Evolutionary conservation across 345 rosid genomes (phyloP), one percentile per base, ranked within the genome.

Genomic region (Pugionium cornutum): DNA sequence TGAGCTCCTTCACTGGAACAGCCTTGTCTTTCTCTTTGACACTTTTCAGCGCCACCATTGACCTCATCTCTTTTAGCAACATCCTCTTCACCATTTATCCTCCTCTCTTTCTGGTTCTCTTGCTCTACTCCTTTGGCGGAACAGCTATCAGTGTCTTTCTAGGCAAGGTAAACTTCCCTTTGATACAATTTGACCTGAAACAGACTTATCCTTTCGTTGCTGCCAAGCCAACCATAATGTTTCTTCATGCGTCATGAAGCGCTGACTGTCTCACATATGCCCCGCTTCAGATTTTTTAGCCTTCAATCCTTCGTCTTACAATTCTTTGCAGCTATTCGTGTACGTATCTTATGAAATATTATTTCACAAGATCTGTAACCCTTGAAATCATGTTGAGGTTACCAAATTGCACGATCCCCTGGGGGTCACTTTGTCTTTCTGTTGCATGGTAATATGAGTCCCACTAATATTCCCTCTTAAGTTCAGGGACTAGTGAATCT

Each of bases 21-120:
- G 91, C 97, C 29, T 85, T 92, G 63, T 76, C 97, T 51, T 92
- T 92, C 87, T 88, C 98, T 9, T 73, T 89, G 81, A 78, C 83
- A 1, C 81, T 89, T 58, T 84, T 92, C 72, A 89, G 80, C 76
- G 88, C 97, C 73, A 83, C 89, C 29, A 83, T 89, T 0, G 98
- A 92, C 80, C 84, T 92, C 77, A 83, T 92, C 67, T 92, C 98
- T 27, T 92, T 92, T 53, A 92, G 98, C 78, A 92, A 89, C 77
- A 92, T 92, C 74, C 78, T 89, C 79, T 89, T 81, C 70, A 86
- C 89, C 34, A 92, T 89, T 72, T 89, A 92, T 66, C 98, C 98
- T 51, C 96, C 96, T 6, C 77, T 92, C 47, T 88, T 92, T 72
- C 64, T 85, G 6, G 86, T 89, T 72, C 95, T 92, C 63, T 76